These are phyloP conservation scores for Bimuria novae-zelandiae DNA, from an alignment of 2,329 filamentous ascomycete species.

Conservation along the genomic window DNA sequence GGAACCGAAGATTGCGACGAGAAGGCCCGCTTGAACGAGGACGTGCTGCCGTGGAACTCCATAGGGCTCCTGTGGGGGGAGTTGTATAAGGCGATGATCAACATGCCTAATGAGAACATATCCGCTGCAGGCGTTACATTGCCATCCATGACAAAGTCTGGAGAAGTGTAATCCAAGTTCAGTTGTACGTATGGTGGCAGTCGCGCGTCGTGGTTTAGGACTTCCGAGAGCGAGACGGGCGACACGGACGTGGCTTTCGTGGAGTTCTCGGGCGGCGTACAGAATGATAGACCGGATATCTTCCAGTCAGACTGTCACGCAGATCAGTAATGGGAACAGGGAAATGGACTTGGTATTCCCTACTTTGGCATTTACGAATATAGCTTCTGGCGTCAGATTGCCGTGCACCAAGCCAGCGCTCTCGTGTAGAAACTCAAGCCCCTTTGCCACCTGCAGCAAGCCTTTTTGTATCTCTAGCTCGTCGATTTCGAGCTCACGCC, in stretches of 20 bases:
- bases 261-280: conserved; percentile 76
- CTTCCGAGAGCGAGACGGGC: conserved; percentile 81
- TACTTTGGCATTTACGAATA: conserved; percentile 92
- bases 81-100: conserved; percentile 91
- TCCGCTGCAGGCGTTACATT: conserved; percentile 84
- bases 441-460: conserved; percentile 88
- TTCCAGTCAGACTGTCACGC: conserved; percentile 86
- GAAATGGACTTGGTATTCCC: conserved; percentile 33
- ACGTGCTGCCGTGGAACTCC: conserved; percentile 77
- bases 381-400: conserved; percentile 90
- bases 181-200: conserved; percentile 83
- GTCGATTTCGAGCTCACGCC: conserved; percentile 89
- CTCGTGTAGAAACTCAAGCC: conserved; percentile 92
- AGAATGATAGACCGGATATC: conserved; percentile 90
- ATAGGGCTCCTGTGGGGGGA: conserved; percentile 89
- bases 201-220: conserved; percentile 81
- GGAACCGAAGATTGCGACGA: conserved; percentile 78
- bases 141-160: conserved; percentile 91
- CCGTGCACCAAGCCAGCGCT: conserved; percentile 92
- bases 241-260: conserved; percentile 75
- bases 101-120: conserved; percentile 88
- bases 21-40: conserved; percentile 84
- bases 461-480: conserved; percentile 98
- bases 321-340: conserved; percentile 32
- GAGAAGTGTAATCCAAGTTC: conserved; percentile 90